Evolutionary conservation across 2,329 filamentous ascomycete species (phyloP), one percentile per base, ranked within the genome.

Genomic region (Diaporthe sp.): DNA sequence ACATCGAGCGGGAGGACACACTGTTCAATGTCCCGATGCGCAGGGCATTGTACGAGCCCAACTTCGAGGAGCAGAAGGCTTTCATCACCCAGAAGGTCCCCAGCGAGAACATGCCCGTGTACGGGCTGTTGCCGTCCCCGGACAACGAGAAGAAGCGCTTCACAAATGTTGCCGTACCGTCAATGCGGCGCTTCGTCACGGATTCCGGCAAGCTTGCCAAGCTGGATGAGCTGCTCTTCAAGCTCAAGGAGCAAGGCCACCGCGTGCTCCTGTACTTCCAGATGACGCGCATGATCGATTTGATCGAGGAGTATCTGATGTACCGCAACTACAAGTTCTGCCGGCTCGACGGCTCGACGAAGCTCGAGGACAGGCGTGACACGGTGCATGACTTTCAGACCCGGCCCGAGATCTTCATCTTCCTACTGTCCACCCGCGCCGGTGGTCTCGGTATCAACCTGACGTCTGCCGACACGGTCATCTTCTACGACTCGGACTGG

Each of bases 271-370:
- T 99, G 28, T 99, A 99, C 89, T 99, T 99, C 94, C 97, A 99
- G 88, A 99, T 99, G 97, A 99, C 97, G 5, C 94, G 95, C 82
- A 99, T 99, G 97, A 98, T 99, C 82, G 96, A 99, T 83, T 88
- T 99, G 76, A 98, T 98, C 94, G 97, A 99, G 84, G 97, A 99
- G 85, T 99, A 98, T 80, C 89, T 99, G 76, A 98, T 97, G 0
- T 98, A 98, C 87, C 95, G 97, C 83, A 98, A 98, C 86, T 98
- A 98, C 92, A 98, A 98, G 85, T 99, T 98, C 86, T 97, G 96
- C 81, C 94, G 97, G 76, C 90, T 99, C 60, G 97, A 99, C 81
- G 97, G 97, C 82, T 98, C 95, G 25, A 99, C 97, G 58, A 99
- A 98, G 84, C 90, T 99, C 71, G 97, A 99, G 84, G 97, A 99